phyloP scores from a whole-genome alignment of 495 filamentous ascomycete genomes.

The Margaritispora aquatica region DNA sequence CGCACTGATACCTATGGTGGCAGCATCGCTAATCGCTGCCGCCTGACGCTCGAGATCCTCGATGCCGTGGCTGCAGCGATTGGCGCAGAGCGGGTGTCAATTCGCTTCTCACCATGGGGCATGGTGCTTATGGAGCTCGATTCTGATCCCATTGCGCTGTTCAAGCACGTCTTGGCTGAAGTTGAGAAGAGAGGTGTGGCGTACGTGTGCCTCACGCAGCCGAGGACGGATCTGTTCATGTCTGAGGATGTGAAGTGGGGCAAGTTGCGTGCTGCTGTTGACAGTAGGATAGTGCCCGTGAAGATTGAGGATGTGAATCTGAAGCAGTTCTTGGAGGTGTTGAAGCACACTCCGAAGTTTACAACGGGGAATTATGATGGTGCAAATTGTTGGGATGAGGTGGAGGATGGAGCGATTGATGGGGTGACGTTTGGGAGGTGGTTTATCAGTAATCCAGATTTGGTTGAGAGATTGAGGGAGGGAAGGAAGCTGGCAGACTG shows the following conservation, averaged over 20 bases:
- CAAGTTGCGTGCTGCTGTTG: conserved; percentile 34
- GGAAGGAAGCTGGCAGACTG: not conserved
- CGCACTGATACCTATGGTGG: conserved; percentile 63
- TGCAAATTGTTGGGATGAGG: conserved; percentile 51
- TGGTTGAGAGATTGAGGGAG: conserved; percentile 12
- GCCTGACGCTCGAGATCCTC: conserved; percentile 56
- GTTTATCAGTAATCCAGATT: conserved; percentile 17
- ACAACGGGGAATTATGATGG: conserved; percentile 10
- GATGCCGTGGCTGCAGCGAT: conserved; percentile 46
- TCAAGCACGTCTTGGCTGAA: conserved; percentile 34
- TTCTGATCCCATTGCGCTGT: conserved; percentile 36
- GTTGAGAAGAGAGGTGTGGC: conserved; percentile 39
- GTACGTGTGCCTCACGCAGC: conserved; percentile 16
- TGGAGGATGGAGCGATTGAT: conserved; percentile 46
- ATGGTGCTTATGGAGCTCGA: conserved; percentile 42
- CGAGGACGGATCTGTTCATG: conserved; percentile 32
- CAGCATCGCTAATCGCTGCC: conserved; percentile 60
- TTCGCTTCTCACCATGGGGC: conserved; percentile 54
- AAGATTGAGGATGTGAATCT: conserved; percentile 5
- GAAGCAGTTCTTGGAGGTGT: not conserved
- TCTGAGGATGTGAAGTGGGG: conserved; percentile 47
- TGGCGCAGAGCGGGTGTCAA: conserved; percentile 51
- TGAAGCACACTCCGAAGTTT: conserved; percentile 10
- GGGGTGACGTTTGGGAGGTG: conserved; percentile 26
- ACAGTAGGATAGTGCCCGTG: conserved; percentile 30